Evolutionary conservation across 768 basidiomycete genomes (phyloP).

Genomic region (Kwoniella europaea): DNA sequence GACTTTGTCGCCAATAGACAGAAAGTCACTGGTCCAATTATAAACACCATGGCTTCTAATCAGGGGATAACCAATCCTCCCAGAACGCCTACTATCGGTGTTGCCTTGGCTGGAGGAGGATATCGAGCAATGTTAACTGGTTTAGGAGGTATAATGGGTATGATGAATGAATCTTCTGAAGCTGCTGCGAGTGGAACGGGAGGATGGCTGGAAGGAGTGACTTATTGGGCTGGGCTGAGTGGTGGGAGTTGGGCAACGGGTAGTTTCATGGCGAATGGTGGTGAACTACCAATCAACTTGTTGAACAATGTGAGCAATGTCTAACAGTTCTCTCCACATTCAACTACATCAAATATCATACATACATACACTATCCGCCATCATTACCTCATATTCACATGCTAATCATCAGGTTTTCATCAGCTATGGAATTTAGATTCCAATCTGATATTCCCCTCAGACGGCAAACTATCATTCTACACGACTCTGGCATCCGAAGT

Average conservation of each 20-base stretch:
- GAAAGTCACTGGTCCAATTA: constrained; percentile 29
- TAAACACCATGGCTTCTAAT: constrained; percentile 35
- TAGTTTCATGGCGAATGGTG: constrained; percentile 62
- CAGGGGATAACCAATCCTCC: constrained; percentile 43
- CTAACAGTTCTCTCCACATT: neutral
- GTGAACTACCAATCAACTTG: constrained; percentile 45
- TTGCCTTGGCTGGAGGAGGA: constrained; percentile 75
- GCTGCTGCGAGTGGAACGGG: constrained; percentile 67
- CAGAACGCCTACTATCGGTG: constrained; percentile 44
- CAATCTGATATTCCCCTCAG: constrained; percentile 55
- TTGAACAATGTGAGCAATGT: constrained; percentile 46
- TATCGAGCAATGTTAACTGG: constrained; percentile 66
- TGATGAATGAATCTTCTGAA: constrained; percentile 67
- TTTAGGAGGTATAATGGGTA: constrained; percentile 41
- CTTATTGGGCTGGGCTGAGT: constrained; percentile 68
- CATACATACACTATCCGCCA: neutral
- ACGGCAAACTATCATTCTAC: constrained; percentile 53
- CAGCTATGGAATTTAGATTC: constrained; percentile 56
- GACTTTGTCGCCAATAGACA: constrained; percentile 37
- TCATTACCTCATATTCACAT: neutral
- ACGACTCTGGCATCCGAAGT: constrained; percentile 52
- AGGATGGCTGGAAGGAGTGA: constrained; percentile 72
- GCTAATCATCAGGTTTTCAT: neutral
- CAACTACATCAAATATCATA: neutral
- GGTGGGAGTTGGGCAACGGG: constrained; percentile 56